Conservation (phyloP, 345 rosid species). For the Eutrema heterophyllum region DNA sequence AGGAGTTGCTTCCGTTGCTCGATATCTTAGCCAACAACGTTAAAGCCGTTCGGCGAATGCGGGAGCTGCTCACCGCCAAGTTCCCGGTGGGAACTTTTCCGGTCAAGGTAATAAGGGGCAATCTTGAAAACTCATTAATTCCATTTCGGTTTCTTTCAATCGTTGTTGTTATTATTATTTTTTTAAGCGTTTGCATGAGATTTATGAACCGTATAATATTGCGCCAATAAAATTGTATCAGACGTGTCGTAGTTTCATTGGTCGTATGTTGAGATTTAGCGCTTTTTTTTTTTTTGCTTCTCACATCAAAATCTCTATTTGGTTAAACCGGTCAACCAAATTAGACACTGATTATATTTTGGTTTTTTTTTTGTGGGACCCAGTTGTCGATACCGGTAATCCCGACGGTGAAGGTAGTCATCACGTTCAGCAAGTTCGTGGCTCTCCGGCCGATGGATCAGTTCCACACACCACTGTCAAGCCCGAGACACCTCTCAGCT, state of each 20-base stretch:
- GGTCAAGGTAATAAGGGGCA: slow-evolving; percentile 56
- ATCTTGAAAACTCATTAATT: background rate
- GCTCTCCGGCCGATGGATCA: slow-evolving; percentile 64
- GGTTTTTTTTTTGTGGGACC: background rate
- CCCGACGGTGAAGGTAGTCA: slow-evolving; percentile 85
- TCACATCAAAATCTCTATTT: background rate
- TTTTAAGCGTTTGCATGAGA: slow-evolving; percentile 13
- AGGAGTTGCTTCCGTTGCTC: slow-evolving; percentile 88
- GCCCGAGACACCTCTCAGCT: slow-evolving; percentile 48
- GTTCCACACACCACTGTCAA: slow-evolving; percentile 82
- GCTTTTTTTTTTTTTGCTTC: no score
- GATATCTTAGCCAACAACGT: slow-evolving; percentile 91
- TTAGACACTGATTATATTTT: background rate
- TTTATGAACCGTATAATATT: background rate
- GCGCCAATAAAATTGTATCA: background rate
- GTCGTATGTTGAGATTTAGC: background rate
- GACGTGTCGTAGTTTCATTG: background rate
- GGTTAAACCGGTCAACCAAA: background rate
- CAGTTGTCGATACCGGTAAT: slow-evolving; percentile 97
- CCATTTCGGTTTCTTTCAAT: background rate
- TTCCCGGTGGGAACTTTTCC: slow-evolving; percentile 90
- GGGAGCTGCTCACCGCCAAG: slow-evolving; percentile 83
- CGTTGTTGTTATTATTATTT: no score
- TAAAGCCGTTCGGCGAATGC: slow-evolving; percentile 88
- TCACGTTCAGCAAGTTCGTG: slow-evolving; percentile 82